Evolutionary conservation across 441 rosid genomes (phyloP).

Genomic region (Hypseocharis bilobata): DNA sequence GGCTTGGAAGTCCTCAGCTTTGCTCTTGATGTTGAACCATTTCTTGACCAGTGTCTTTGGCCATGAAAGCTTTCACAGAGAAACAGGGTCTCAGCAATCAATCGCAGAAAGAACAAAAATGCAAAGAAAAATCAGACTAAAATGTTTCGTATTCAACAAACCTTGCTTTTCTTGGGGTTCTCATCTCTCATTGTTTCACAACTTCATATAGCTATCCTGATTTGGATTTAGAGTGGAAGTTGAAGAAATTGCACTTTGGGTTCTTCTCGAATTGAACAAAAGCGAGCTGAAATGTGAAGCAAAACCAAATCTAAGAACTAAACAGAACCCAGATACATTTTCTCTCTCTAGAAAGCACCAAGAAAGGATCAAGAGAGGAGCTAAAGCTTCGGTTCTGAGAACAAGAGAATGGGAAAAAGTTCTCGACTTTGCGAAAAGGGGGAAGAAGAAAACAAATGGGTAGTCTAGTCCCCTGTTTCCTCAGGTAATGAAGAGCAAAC

Average conservation of each 20-base stretch:
- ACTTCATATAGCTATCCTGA: slow-evolving; percentile 40
- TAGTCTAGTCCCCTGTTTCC: slow-evolving; percentile 19
- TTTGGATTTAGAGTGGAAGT: slow-evolving; percentile 14
- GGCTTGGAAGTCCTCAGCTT: slow-evolving; percentile 77
- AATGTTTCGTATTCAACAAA: slow-evolving; percentile 25
- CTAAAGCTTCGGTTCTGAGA: slow-evolving; percentile 6
- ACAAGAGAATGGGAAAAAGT: slow-evolving; percentile 18
- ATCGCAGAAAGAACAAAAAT: background rate
- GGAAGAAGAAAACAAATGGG: slow-evolving; percentile 20
- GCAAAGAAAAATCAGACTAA: slow-evolving; percentile 6
- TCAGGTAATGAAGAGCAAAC: slow-evolving; percentile 28
- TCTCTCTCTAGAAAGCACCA: slow-evolving; percentile 1
- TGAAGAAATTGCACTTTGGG: slow-evolving; percentile 4
- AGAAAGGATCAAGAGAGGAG: slow-evolving; percentile 12
- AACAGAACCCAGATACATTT: slow-evolving; percentile 9
- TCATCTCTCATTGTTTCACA: slow-evolving; percentile 74
- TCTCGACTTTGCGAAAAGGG: slow-evolving; percentile 8
- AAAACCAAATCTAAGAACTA: slow-evolving; percentile 19
- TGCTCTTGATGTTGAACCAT: slow-evolving; percentile 83
- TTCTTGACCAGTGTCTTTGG: slow-evolving; percentile 85
- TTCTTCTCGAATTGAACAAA: slow-evolving; percentile 1
- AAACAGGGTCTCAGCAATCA: background rate
- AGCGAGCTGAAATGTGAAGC: background rate
- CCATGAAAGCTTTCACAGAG: slow-evolving; percentile 61
- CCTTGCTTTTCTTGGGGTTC: slow-evolving; percentile 72